A percentile compares a stretch with the other conserved stretches of the same genome.
Conservation (phyloP, 2,329 filamentous ascomycete species). For the Drechslerella stenobrocha region DNA sequence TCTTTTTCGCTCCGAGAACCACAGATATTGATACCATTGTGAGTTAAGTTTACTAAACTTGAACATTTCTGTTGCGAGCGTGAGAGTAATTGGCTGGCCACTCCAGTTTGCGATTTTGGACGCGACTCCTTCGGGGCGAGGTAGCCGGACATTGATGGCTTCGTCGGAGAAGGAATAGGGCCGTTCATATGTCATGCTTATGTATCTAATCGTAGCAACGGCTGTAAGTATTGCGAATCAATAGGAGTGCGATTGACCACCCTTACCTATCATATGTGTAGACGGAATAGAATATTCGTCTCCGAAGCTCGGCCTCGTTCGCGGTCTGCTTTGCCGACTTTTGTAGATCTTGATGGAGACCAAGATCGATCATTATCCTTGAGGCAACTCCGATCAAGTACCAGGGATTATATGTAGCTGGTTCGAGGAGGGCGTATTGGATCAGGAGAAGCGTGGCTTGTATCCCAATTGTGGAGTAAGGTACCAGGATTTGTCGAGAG, state of each 20-base stretch:
- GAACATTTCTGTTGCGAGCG: slow-evolving; percentile 76
- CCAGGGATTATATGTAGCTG: slow-evolving; percentile 90
- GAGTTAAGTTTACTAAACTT: slow-evolving; percentile 84
- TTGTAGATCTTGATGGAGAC: slow-evolving; percentile 88
- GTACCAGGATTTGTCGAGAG: slow-evolving; percentile 79
- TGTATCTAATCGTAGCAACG: slow-evolving; percentile 63
- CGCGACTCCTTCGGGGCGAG: slow-evolving; percentile 54
- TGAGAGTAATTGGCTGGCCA: slow-evolving; percentile 58
- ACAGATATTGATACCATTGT: slow-evolving; percentile 83
- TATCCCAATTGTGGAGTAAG: slow-evolving; percentile 81
- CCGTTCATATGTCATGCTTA: slow-evolving; percentile 82
- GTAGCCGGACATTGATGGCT: slow-evolving; percentile 68
- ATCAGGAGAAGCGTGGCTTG: slow-evolving; percentile 84
- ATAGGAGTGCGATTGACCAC: slow-evolving; percentile 8
- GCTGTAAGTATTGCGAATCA: slow-evolving; percentile 30
- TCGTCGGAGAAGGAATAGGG: slow-evolving; percentile 94
- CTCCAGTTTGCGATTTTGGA: slow-evolving; percentile 57
- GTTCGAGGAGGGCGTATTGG: slow-evolving; percentile 86
- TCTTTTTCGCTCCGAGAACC: slow-evolving; percentile 73
- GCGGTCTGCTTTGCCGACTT: slow-evolving; percentile 69
- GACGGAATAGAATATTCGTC: slow-evolving; percentile 85
- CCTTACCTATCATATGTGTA: slow-evolving; percentile 82
- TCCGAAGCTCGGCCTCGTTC: slow-evolving; percentile 72
- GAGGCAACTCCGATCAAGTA: slow-evolving; percentile 88
- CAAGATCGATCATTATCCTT: slow-evolving; percentile 82